Percentiles rank a stretch among this genome's conserved stretches.
Evolutionary conservation across 257 asterid species (phyloP).

Genomic region (Lantana camara): DNA sequence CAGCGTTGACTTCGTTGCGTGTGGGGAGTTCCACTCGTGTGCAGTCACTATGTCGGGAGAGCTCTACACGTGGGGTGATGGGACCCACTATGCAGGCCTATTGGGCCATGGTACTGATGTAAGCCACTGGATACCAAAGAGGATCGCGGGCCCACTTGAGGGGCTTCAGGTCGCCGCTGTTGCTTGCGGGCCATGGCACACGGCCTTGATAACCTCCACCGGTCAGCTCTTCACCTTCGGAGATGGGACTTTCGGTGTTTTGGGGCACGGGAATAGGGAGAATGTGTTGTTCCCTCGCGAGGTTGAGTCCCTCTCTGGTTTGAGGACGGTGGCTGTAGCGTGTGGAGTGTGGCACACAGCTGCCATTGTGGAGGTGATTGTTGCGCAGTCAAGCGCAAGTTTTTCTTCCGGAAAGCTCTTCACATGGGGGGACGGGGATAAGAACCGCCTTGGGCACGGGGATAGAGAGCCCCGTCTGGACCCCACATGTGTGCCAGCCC

Average conservation of each 20-base stretch:
- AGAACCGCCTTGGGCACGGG: conserved; percentile 92
- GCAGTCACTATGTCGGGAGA: conserved; percentile 85
- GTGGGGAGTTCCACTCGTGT: conserved; percentile 92
- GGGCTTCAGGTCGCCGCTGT: conserved; percentile 78
- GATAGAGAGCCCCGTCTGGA: conserved; percentile 84
- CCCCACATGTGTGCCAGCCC: conserved; percentile 92
- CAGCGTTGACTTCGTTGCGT: conserved; percentile 75
- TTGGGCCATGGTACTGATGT: conserved; percentile 79
- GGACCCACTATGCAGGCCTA: conserved; percentile 89
- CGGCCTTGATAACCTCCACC: conserved; percentile 74
- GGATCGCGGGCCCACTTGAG: conserved; percentile 86
- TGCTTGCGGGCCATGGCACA: conserved; percentile 96
- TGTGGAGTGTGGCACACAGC: conserved; percentile 99
- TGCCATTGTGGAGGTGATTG: conserved; percentile 89
- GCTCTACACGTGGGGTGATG: conserved; percentile 96
- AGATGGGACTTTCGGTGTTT: conserved; percentile 88
- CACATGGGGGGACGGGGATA: conserved; percentile 99
- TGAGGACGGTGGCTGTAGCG: conserved; percentile 85
- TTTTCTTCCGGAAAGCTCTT: conserved; percentile 84
- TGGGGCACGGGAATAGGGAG: conserved; percentile 87
- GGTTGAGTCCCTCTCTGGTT: conserved; percentile 78
- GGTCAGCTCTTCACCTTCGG: conserved; percentile 91
- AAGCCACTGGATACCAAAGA: conserved; percentile 95
- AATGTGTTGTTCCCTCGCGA: conserved; percentile 65
- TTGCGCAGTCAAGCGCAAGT: conserved; percentile 77